Conservation (phyloP, 805 yeast genomes). For the Suhomyces sp. region DNA sequence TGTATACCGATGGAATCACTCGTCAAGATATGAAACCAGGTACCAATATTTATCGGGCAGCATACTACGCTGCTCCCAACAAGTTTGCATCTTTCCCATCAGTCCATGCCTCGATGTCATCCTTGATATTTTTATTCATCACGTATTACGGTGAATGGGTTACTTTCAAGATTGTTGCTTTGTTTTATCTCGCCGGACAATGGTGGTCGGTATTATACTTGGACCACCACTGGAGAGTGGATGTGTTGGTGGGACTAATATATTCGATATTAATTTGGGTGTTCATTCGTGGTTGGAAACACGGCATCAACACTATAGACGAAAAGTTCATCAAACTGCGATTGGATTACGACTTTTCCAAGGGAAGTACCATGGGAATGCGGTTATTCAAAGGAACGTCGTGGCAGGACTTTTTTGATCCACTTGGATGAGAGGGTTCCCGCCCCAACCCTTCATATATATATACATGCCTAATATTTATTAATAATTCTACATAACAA, state of each 20-base stretch:
- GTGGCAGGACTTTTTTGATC: constrained; percentile 56
- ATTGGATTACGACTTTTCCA: constrained; percentile 33
- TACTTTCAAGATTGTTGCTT: constrained; percentile 32
- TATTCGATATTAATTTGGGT: constrained; percentile 50
- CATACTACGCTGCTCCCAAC: constrained; percentile 65
- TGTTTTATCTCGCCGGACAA: constrained; percentile 50
- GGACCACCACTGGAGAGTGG: constrained; percentile 71
- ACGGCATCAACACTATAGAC: constrained; percentile 31
- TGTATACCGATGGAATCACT: constrained; percentile 69
- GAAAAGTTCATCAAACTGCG: constrained; percentile 38
- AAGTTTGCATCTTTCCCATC: constrained; percentile 69
- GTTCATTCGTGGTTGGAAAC: constrained; percentile 31
- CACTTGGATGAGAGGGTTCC: constrained; percentile 14
- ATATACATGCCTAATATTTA: no score
- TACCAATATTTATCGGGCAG: constrained; percentile 55
- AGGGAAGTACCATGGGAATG: constrained; percentile 61
- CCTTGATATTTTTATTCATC: constrained; percentile 44
- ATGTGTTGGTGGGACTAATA: constrained; percentile 52
- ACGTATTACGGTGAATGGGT: constrained; percentile 38
- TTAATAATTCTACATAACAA: no score
- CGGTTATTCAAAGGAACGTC: constrained; percentile 52
- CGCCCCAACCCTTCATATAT: no score
- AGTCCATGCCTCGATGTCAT: constrained; percentile 64
- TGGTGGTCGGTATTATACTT: constrained; percentile 77
- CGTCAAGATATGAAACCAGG: constrained; percentile 63